Evolutionary conservation across 495 filamentous ascomycete species (phyloP).

Genomic region (Penicillium chermesinum): DNA sequence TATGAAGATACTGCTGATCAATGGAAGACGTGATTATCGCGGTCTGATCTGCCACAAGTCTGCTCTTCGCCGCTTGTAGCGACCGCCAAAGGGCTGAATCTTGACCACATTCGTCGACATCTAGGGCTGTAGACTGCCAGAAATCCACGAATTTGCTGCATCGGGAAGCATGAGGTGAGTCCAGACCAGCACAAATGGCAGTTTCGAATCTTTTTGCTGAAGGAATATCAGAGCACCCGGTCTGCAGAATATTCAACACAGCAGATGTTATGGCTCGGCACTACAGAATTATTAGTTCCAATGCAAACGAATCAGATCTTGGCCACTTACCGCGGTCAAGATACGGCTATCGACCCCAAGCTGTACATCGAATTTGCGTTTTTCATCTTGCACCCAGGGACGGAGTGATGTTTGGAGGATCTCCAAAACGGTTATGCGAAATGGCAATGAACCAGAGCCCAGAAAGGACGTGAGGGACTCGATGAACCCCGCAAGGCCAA

Average conservation of each 20-base stretch:
- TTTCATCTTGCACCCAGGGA: conserved; percentile 32
- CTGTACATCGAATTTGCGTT: conserved; percentile 23
- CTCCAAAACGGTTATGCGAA: conserved; percentile 31
- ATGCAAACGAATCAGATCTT: not conserved
- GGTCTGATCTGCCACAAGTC: conserved; percentile 48
- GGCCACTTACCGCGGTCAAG: conserved; percentile 35
- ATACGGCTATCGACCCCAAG: conserved; percentile 31
- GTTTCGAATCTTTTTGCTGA: conserved; percentile 44
- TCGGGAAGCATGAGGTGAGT: conserved; percentile 48
- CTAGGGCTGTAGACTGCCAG: conserved; percentile 55
- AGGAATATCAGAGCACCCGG: conserved; percentile 32
- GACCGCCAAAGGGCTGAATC: conserved; percentile 42
- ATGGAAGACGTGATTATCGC: too few species aligned
- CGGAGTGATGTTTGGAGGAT: conserved; percentile 27
- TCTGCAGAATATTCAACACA: conserved; percentile 33
- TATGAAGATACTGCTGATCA: not conserved
- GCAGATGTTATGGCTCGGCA: conserved; percentile 33
- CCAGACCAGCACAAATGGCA: conserved; percentile 53
- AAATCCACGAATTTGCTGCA: conserved; percentile 50
- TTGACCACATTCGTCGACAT: conserved; percentile 38
- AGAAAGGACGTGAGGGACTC: conserved; percentile 40
- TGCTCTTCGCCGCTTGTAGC: conserved; percentile 42
- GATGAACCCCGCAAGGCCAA: conserved; percentile 30
- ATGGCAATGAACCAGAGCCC: conserved; percentile 24
- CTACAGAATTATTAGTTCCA: conserved; percentile 22